Evolutionary conservation across 495 filamentous ascomycete genomes (phyloP).

Genomic region (Bathelium albidoporum): DNA sequence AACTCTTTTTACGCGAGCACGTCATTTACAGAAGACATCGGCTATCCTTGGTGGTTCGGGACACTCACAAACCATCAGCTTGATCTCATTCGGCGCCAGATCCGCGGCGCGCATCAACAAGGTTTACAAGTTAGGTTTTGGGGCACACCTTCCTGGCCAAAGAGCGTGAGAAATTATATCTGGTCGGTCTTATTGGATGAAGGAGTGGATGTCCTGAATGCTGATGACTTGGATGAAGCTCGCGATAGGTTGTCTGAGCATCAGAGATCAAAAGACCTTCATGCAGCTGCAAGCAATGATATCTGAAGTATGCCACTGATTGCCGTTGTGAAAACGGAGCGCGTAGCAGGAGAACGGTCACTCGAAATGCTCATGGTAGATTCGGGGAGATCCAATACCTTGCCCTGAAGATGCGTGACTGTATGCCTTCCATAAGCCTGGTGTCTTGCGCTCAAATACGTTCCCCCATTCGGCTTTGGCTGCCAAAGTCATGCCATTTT

Average conservation of each 20-base stretch:
- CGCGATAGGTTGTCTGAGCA: conserved; percentile 2
- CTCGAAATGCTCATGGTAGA: no score
- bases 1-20: conserved; percentile 49
- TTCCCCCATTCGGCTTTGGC: no score
- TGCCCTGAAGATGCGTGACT: no score
- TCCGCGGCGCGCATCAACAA: conserved; percentile 55
- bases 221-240: conserved; percentile 59
- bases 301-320: background rate
- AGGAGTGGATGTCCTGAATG: conserved; percentile 65
- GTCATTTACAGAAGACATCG: conserved; percentile 38
- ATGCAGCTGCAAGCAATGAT: conserved; percentile 2
- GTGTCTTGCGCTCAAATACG: no score
- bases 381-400: no score
- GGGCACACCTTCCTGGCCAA: conserved; percentile 68
- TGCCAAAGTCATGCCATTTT: no score
- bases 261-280: conserved; percentile 35
- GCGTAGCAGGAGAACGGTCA: no score
- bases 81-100: conserved; percentile 49
- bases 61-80: conserved; percentile 43
- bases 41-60: conserved; percentile 34
- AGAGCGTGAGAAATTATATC: conserved; percentile 59
- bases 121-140: conserved; percentile 71
- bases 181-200: conserved; percentile 64
- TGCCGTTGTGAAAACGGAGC: no score
- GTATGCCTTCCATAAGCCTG: no score